Evolutionary conservation across 179 eudicot species (phyloP), one percentile per base, ranked within the genome.

Genomic region (Heliamphora pulchella): DNA sequence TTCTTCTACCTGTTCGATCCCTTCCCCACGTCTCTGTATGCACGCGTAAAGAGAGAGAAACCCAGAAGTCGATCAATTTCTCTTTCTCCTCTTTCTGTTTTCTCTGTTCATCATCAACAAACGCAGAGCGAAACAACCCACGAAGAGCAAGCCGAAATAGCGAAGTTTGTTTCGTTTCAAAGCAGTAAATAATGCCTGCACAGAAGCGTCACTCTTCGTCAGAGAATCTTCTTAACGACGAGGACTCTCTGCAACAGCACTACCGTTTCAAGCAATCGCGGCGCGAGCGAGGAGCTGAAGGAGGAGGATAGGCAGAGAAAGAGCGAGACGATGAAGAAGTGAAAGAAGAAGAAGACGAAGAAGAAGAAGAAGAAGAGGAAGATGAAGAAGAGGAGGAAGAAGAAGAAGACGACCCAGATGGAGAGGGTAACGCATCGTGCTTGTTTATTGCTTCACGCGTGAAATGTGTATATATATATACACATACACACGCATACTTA

Each of bases 171-270:
- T 20, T 57, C 14, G 50, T 57, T 54, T 54, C n/a, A 7, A 8
- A 15, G 3, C 43, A 76, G 61, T 54, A 55, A 46, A 44, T 68
- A 76, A 76, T 76, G 78, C 68, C 78, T 59, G 78, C 68, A 5
- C 68, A 46, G 54, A 61, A 76, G 68, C 78, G 78, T 44, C 18
- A 46, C 43, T 43, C 69, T 41, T 22, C 78, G 54, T 76, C 69
- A 2, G 78, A 76, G 43, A 61, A 59, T 76, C 41, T 61, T 61
- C n/a, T 17, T 47, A 5, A 18, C 69, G 68, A 46, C 41, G 76
- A 73, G 9, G 15, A 20, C 54, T 61, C 69, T 47, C 78, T 61
- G 50, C 54, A 46, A 11, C 78, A 59, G 1, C 39, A 75, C 78
- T 14, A 64, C 51, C 78, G 68, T 18, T 68, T 50, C 43, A 48